Evolutionary conservation across 75 land plant genomes (phyloP), one percentile per base, ranked within the genome.

Genomic region (Larix kaempferi): DNA sequence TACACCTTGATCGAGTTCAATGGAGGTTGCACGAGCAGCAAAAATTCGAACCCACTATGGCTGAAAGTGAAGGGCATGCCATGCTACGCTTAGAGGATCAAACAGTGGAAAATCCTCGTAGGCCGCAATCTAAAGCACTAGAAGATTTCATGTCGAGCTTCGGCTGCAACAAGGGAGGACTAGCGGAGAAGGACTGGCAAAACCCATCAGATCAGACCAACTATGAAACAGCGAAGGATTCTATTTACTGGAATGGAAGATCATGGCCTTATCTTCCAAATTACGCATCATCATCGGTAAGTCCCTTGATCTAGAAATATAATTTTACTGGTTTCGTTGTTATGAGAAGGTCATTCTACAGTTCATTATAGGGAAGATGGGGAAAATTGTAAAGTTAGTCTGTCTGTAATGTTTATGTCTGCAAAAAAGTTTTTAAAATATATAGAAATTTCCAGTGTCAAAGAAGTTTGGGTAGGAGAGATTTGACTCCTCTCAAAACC

Each of bases 221-320:
- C 67, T 64, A 33, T 25, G 37, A 39, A 7, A 67, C 72, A 21
- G 72, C 49, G 2, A 35, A 44, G 49, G 39, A 67, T 67, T 39
- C 72, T 39, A 21, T 41, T 23, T 69, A 69, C 73, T 41, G 52
- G 73, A 69, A 41, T n/a, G 41, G 41, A 39, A 44, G 73, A 69
- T 41, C 39, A 41, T 10, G 44, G 39, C 23, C 23, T 39, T 22
- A 41, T 39, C 41, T 41, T 41, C 73, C 73, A 69, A 39, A 41
- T n/a, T 69, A 69, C 4, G 52, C 49, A 5, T 69, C 73, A 19
- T 69, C 73, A 69, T 69, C 73, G n/a, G 73, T 69, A 69, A 69
- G 73, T 37, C 35, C 73, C 35, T 37, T 69, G 25, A 69, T 39
- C 49, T 69, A 69, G 73, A 22, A 69, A 69, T 49, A 49, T 49